Conservation (phyloP, 2,329 filamentous ascomycete species). For the Dryadomyces quercivorus region DNA sequence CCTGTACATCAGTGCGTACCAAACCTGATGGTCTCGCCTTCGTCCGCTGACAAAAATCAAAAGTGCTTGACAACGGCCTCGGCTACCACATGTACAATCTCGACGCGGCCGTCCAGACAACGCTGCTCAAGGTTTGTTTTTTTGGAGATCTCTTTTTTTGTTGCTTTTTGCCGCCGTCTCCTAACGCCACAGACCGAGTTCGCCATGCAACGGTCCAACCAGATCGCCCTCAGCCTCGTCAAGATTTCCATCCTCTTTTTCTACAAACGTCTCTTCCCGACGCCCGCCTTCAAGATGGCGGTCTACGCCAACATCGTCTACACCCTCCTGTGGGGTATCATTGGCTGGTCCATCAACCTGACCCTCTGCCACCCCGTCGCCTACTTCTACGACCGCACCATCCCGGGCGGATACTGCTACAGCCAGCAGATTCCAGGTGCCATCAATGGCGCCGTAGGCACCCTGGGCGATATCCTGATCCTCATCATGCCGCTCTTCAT, state of each 20-base stretch:
- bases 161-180: background rate
- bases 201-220: constrained; percentile 11
- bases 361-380: constrained; percentile 25
- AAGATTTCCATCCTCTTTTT: constrained; percentile 14
- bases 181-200: constrained; percentile 7
- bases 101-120: background rate
- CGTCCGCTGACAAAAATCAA: background rate
- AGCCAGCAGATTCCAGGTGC: constrained; percentile 18
- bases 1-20: background rate
- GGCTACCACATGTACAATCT: background rate
- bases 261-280: constrained; percentile 12
- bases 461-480: constrained; percentile 20
- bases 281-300: constrained; percentile 12
- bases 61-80: background rate
- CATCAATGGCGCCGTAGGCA: constrained; percentile 20
- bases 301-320: constrained; percentile 13
- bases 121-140: background rate
- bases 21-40: too few species aligned
- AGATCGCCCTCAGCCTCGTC: constrained; percentile 9
- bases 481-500: constrained; percentile 20
- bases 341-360: constrained; percentile 18
- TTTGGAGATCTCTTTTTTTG: background rate
- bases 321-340: constrained; percentile 15
- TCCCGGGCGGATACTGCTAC: constrained; percentile 19
- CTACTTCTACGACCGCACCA: constrained; percentile 22